These are phyloP conservation scores for Rubroboletus satanas DNA, from an alignment of 768 basidiomycete genomes.

Conservation along the genomic window DNA sequence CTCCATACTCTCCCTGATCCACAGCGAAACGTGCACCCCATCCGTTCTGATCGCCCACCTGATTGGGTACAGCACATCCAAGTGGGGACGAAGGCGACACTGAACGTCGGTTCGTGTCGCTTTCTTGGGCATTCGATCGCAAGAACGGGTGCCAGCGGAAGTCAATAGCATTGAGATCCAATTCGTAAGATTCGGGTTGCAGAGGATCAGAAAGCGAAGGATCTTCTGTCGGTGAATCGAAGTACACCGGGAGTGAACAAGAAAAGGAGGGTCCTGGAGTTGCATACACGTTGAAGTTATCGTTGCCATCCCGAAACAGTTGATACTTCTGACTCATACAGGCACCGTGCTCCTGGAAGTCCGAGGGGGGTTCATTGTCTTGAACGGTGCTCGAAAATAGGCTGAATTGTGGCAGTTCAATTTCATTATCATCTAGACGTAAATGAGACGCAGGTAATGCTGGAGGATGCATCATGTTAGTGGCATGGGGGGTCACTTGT, in stretches of 20 bases:
- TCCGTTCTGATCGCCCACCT: conserved; percentile 16
- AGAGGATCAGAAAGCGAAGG: conserved; percentile 40
- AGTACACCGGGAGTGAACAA: conserved; percentile 38
- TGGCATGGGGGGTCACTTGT: conserved; percentile 4
- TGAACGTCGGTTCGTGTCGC: background rate
- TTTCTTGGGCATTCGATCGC: conserved; percentile 19
- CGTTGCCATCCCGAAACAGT: background rate
- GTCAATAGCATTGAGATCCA: conserved; percentile 42
- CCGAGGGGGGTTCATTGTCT: conserved; percentile 11
- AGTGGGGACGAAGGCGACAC: background rate
- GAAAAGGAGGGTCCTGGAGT: conserved; percentile 46
- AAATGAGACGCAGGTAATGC: conserved; percentile 9
- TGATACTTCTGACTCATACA: conserved; percentile 1
- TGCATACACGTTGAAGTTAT: conserved; percentile 31
- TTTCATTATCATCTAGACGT: conserved; percentile 18
- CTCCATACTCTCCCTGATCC: conserved; percentile 6
- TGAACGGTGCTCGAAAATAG: conserved; percentile 7
- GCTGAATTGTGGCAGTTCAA: conserved; percentile 1
- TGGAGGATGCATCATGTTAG: conserved; percentile 11
- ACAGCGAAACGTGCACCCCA: conserved; percentile 8
- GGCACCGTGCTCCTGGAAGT: conserved; percentile 6
- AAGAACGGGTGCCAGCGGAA: conserved; percentile 58
- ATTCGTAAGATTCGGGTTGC: conserved; percentile 33
- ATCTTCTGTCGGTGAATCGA: conserved; percentile 52
- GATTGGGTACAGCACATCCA: conserved; percentile 4